Evolutionary conservation across 768 basidiomycete species (phyloP), one percentile per base, ranked within the genome.

Genomic region (Tylopilus vinaceipallidus): DNA sequence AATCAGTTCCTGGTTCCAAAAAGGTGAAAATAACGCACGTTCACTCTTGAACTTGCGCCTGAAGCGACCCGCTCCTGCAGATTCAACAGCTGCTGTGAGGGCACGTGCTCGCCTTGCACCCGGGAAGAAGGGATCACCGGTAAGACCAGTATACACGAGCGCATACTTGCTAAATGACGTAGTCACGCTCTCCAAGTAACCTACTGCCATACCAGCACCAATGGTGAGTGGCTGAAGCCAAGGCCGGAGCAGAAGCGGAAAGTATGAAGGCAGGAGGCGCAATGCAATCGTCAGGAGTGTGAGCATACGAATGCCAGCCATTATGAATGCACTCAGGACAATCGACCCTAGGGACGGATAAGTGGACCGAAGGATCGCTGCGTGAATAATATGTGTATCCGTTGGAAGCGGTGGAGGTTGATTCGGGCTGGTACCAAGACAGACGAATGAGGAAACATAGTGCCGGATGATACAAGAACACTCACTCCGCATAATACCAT

Each of bases 401-500:
- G 69, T 73, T 17, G 81, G 71, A 17, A 65, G 70, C 5, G 73
- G 78, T 4, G 70, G 69, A 2, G 76, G 55, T 43, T 61, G 49
- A 22, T 52, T 44, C 17, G 54, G 57, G 29, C 69, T 70, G 37
- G n/a, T n/a, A n/a, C n/a, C 24, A 40, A 19, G 55, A 7, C 17
- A n/a, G n/a, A 49, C 47, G 23, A 42, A 39, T 53, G 39, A 53
- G 53, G 11, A 33, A 20, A 41, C 44, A 12, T 23, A 17, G 37
- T 47, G 6, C n/a, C 20, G 14, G 48, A 35, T 23, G 13, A 41
- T n/a, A 22, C 32, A 4, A 41, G 6, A 9, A 23, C 11, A 46
- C 81, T 61, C 58, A 84, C 79, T 82, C 74, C 24, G 79, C 65
- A 69, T 91, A 95, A 64, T 95, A 97, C 94, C 94, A 98, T 38